Evolutionary conservation across 257 asterid species (phyloP), one percentile per base, ranked within the genome.

Genomic region (Nicotiana sylvestris): DNA sequence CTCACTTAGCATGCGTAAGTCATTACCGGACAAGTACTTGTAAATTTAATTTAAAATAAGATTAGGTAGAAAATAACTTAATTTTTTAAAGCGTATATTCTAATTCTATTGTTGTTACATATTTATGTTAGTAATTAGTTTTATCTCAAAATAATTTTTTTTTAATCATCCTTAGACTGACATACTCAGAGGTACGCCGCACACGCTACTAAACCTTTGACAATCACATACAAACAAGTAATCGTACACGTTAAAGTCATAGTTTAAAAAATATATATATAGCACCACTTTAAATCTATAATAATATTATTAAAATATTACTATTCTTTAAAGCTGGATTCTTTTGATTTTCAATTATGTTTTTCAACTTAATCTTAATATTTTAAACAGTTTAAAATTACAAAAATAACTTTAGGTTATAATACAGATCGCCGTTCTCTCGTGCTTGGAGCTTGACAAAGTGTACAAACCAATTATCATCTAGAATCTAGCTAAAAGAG

Each of bases 361-460:
- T 74, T 70, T 72, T 72, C 37, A 72, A 72, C 79, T 72, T 72
- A 8, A 46, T 72, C 62, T 27, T 27, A 49, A 49, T 74, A 74
- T 49, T 49, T 74, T 46, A 27, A 74, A 6, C 13, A 13, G 7
- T 49, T 27, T 15, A 21, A 74, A 74, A 74, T 21, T 25, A 15
- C 25, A 74, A 74, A 46, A 6, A 49, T 1, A 49, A 74, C 62
- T 27, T 46, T 74, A 49, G 43, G 62, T 27, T 74, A 74, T 11
- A 11, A 51, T 49, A 49, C 4, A 5, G 39, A 74, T 17, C 62
- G 80, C 62, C 64, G 80, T 74, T 49, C 80, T 49, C 80, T 74
- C 35, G 80, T 74, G 62, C 43, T 74, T 74, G 43, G 64, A 49
- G 80, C 80, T 74, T 74, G 80, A 25, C 62, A 74, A 74, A 74